Evolutionary conservation across 306 rosid genomes (phyloP).

Genomic region (Prunus campanulata): DNA sequence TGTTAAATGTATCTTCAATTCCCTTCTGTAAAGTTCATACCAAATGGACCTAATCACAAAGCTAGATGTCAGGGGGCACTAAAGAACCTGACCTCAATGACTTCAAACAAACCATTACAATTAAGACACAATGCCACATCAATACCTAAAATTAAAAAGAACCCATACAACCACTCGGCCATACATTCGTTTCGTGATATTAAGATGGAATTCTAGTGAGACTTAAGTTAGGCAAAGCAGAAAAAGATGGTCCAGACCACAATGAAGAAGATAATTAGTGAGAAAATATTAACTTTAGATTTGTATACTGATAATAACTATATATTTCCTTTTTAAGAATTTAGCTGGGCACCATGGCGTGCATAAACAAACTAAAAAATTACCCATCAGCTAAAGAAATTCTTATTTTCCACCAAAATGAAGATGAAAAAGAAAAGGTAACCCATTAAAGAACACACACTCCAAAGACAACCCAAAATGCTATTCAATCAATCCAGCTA

Average conservation of each 20-base stretch:
- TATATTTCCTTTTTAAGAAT: neutral
- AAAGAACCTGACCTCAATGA: neutral
- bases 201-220: neutral
- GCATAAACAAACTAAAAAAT: too few relatives aligned
- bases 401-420: neutral
- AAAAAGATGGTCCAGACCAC: neutral
- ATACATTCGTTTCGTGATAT: too few relatives aligned
- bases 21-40: constrained; percentile 29
- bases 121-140: neutral
- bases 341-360: neutral
- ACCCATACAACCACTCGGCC: neutral
- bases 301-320: neutral
- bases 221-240: neutral
- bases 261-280: neutral
- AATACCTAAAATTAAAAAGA: neutral
- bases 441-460: constrained; percentile 27
- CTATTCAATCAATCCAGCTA: constrained; percentile 15
- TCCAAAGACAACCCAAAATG: constrained; percentile 25
- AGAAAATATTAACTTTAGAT: neutral
- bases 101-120: neutral
- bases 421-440: constrained; percentile 12
- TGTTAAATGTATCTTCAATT: constrained; percentile 31
- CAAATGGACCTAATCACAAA: constrained; percentile 44
- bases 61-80: constrained; percentile 30
- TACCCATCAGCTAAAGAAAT: constrained; percentile 1